phyloP scores from a whole-genome alignment of 2,329 filamentous ascomycete genomes.

The Parastagonospora avenae region DNA sequence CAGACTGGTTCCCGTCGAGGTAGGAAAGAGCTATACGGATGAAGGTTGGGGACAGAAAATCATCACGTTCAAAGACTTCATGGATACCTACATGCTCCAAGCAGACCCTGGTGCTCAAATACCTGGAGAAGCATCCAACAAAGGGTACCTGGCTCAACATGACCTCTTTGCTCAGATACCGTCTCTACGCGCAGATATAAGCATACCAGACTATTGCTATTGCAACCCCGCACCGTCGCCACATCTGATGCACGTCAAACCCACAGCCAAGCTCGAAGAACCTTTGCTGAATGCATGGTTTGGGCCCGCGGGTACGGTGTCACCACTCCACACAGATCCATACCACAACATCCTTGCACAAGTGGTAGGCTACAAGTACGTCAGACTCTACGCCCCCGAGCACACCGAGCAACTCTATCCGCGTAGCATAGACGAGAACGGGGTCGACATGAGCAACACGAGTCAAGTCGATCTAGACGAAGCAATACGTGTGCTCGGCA shows the following conservation, averaged over 20 bases:
- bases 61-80: slow-evolving; percentile 74
- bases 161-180: slow-evolving; percentile 85
- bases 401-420: slow-evolving; percentile 63
- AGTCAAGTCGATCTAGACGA: slow-evolving; percentile 75
- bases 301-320: slow-evolving; percentile 84
- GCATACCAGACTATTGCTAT: slow-evolving; percentile 84
- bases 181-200: slow-evolving; percentile 73
- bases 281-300: slow-evolving; percentile 91
- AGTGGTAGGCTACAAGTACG: slow-evolving; percentile 87
- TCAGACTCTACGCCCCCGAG: slow-evolving; percentile 82
- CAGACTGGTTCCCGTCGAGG: slow-evolving; percentile 82
- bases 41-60: slow-evolving; percentile 83
- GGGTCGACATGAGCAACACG: slow-evolving; percentile 92
- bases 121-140: slow-evolving; percentile 28
- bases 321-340: slow-evolving; percentile 89
- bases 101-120: neutral
- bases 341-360: slow-evolving; percentile 93
- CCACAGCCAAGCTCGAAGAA: slow-evolving; percentile 46
- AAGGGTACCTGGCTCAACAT: slow-evolving; percentile 90
- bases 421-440: slow-evolving; percentile 63
- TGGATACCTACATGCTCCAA: slow-evolving; percentile 63
- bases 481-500: slow-evolving; percentile 60
- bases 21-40: slow-evolving; percentile 87
- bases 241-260: slow-evolving; percentile 19
- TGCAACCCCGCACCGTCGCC: slow-evolving; percentile 56